phyloP scores from a whole-genome alignment of 2,329 filamentous ascomycete species.

The Chalaropsis thielavioides region DNA sequence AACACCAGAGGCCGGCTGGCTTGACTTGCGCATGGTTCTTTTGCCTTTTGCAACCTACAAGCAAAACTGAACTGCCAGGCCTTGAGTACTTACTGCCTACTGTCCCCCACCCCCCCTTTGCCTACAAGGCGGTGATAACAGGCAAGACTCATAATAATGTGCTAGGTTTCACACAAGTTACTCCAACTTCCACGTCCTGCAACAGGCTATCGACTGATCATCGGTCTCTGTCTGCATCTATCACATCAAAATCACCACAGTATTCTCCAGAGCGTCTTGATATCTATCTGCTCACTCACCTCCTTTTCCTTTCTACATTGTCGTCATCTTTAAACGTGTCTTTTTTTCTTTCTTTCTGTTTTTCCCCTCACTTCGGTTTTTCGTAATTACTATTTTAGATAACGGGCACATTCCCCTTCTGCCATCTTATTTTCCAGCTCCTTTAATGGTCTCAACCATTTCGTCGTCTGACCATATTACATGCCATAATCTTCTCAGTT shows the following conservation, averaged over 20 bases:
- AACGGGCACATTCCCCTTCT: not conserved
- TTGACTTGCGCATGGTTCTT: too few species aligned
- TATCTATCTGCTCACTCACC: not conserved
- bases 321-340: not conserved
- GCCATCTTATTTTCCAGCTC: not conserved
- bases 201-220: too few species aligned
- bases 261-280: not conserved
- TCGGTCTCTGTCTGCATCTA: too few species aligned
- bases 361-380: not conserved
- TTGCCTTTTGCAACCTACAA: too few species aligned
- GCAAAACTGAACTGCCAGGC: too few species aligned
- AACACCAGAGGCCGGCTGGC: too few species aligned
- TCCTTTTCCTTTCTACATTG: not conserved
- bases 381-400: not conserved
- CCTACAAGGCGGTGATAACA: too few species aligned
- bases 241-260: not conserved
- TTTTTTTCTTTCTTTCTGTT: not conserved
- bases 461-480: slow-evolving; percentile 3
- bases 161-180: too few species aligned
- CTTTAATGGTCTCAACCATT: not conserved
- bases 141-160: too few species aligned
- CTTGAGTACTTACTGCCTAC: too few species aligned
- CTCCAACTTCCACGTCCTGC: too few species aligned
- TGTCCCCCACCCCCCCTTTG: too few species aligned
- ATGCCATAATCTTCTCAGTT: not conserved